These are phyloP conservation scores for Vitis cinerea DNA, from an alignment of 164 flowering plant genomes.

Conservation along the genomic window DNA sequence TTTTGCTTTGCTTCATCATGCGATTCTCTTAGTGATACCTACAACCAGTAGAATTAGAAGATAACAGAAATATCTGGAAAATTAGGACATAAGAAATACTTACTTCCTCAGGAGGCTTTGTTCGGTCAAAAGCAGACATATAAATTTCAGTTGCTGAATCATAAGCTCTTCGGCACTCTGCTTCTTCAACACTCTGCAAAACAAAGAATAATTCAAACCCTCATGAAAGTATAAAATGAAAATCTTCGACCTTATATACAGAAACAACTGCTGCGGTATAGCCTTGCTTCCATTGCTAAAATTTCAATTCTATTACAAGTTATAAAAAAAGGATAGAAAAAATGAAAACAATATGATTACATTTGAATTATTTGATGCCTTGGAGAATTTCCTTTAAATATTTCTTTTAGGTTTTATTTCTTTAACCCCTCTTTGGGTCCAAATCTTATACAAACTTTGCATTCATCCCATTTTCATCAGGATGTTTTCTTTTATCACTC, in stretches of 20 bases:
- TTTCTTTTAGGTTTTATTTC: too few species aligned
- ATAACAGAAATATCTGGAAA: slow-evolving; percentile 3
- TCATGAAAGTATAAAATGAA: background rate
- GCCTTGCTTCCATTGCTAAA: background rate
- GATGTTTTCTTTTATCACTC: too few species aligned
- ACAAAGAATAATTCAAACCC: slow-evolving; percentile 1
- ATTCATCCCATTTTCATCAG: too few species aligned
- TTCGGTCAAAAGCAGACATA: slow-evolving; percentile 85
- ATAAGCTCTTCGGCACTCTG: slow-evolving; percentile 90
- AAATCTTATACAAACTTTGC: too few species aligned
- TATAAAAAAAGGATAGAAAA: background rate
- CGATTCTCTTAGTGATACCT: slow-evolving; percentile 85
- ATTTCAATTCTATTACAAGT: background rate
- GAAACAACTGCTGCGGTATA: background rate
- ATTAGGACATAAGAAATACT: slow-evolving; percentile 23
- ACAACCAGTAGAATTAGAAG: slow-evolving; percentile 21
- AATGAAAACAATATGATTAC: background rate
- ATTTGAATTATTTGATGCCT: background rate
- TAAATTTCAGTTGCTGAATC: slow-evolving; percentile 80
- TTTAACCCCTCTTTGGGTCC: too few species aligned
- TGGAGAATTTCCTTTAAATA: too few species aligned
- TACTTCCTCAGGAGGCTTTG: slow-evolving; percentile 95
- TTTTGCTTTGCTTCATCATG: slow-evolving; percentile 87
- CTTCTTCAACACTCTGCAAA: slow-evolving; percentile 96
- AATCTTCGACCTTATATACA: background rate